These are phyloP conservation scores for Pelargonium cotyledonis DNA, from an alignment of 441 rosid genomes.

Conservation along the genomic window DNA sequence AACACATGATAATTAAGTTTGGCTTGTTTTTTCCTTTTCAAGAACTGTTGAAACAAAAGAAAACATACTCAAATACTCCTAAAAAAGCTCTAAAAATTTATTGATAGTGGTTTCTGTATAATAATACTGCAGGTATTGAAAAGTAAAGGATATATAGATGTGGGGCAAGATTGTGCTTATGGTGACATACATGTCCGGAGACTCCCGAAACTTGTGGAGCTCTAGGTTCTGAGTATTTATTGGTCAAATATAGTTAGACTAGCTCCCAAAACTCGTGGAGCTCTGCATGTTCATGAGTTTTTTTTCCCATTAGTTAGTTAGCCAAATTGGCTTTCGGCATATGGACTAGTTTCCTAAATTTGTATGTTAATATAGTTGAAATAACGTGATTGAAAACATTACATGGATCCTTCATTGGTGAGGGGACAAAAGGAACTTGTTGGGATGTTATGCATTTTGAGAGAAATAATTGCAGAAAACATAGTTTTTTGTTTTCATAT, in stretches of 20 bases:
- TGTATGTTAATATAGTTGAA: neutral
- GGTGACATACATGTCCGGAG: constrained; percentile 46
- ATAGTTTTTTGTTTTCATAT: neutral
- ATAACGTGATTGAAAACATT: neutral
- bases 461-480: neutral
- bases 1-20: neutral
- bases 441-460: neutral
- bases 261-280: neutral
- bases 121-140: constrained; percentile 56
- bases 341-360: neutral
- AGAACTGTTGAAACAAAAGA: neutral
- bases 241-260: neutral
- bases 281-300: neutral
- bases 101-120: constrained; percentile 4
- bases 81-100: neutral
- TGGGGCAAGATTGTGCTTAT: constrained; percentile 49
- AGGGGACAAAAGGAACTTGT: neutral
- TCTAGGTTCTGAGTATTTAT: neutral
- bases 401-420: neutral
- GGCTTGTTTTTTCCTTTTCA: neutral
- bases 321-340: neutral
- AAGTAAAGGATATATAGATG: constrained; percentile 49
- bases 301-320: neutral
- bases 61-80: neutral
- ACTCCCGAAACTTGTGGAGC: constrained; percentile 15